Conservation (phyloP, 352 stramenopile species). For the Aphanomyces stellatus region DNA sequence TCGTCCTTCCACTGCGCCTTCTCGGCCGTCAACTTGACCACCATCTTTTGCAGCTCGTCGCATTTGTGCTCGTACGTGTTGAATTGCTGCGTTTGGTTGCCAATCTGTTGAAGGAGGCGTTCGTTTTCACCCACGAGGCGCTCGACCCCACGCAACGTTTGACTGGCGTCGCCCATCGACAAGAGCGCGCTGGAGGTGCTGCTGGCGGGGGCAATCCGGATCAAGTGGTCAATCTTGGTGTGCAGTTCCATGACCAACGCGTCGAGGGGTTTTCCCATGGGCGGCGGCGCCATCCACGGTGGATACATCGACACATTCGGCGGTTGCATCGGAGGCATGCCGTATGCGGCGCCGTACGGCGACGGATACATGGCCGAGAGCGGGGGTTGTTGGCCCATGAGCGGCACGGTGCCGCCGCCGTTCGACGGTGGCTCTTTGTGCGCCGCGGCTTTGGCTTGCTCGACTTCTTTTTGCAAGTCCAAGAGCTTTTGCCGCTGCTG, state of each 20-base stretch:
- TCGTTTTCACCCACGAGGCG: slow-evolving; percentile 66
- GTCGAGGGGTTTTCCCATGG: slow-evolving; percentile 8
- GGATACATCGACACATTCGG: not conserved
- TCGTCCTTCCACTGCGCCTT: slow-evolving; percentile 66
- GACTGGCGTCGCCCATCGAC: slow-evolving; percentile 44
- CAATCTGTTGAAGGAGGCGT: slow-evolving; percentile 59
- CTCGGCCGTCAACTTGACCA: slow-evolving; percentile 52
- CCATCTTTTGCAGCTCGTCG: slow-evolving; percentile 52
- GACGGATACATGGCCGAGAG: not conserved
- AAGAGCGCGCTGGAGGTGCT: slow-evolving; percentile 6
- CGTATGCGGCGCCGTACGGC: not conserved
- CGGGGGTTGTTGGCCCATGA: not conserved
- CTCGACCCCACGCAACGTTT: slow-evolving; percentile 62
- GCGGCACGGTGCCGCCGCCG: not conserved
- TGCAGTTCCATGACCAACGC: slow-evolving; percentile 35
- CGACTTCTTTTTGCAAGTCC: slow-evolving; percentile 1
- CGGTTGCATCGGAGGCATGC: not conserved
- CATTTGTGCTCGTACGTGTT: slow-evolving; percentile 56
- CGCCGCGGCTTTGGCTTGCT: slow-evolving; percentile 20
- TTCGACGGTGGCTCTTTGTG: not conserved
- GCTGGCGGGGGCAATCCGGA: slow-evolving; percentile 42
- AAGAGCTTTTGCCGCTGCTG: not conserved
- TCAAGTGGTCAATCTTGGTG: slow-evolving; percentile 70
- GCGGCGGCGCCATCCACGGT: not conserved
- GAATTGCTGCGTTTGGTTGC: slow-evolving; percentile 72